These are phyloP conservation scores for Trebouxia sp. DNA, from an alignment of 139 green algal genomes.

Conservation along the genomic window DNA sequence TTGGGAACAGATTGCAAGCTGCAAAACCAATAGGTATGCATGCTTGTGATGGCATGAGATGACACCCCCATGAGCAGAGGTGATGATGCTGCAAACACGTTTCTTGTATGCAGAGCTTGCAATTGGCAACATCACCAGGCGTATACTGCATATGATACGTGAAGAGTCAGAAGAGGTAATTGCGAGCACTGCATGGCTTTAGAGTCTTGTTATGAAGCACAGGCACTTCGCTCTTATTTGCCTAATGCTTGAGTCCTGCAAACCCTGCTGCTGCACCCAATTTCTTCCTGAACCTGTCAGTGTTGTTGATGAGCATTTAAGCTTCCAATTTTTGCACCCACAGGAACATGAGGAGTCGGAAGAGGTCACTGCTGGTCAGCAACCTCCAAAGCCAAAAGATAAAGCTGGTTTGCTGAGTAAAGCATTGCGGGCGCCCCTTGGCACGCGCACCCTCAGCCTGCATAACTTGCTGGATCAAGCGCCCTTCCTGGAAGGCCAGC, in stretches of 20 bases:
- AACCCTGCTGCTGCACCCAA: background rate
- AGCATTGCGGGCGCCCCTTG: conserved; percentile 35
- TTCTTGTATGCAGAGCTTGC: conserved; percentile 76
- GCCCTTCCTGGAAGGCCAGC: conserved; percentile 12
- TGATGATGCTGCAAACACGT: background rate
- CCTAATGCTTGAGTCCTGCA: background rate
- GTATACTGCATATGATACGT: conserved; percentile 92
- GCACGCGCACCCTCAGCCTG: conserved; percentile 59
- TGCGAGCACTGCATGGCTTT: background rate
- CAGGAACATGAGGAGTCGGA: conserved; percentile 55
- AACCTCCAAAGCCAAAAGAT: background rate
- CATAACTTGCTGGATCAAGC: conserved; percentile 79
- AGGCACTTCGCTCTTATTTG: too few relatives aligned
- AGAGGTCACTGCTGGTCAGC: conserved; percentile 32
- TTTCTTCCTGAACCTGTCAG: background rate
- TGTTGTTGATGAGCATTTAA: background rate
- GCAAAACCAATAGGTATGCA: conserved; percentile 79
- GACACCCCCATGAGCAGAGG: background rate
- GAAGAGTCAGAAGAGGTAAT: conserved; percentile 72
- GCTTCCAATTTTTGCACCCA: background rate
- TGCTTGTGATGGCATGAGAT: conserved; percentile 40
- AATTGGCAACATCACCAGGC: conserved; percentile 91
- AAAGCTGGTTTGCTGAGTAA: conserved; percentile 48
- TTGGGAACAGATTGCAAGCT: conserved; percentile 71
- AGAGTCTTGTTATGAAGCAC: background rate